These are phyloP conservation scores for Phaeosphaeriaceae sp. DNA, from an alignment of 2,329 filamentous ascomycete genomes.

Conservation along the genomic window DNA sequence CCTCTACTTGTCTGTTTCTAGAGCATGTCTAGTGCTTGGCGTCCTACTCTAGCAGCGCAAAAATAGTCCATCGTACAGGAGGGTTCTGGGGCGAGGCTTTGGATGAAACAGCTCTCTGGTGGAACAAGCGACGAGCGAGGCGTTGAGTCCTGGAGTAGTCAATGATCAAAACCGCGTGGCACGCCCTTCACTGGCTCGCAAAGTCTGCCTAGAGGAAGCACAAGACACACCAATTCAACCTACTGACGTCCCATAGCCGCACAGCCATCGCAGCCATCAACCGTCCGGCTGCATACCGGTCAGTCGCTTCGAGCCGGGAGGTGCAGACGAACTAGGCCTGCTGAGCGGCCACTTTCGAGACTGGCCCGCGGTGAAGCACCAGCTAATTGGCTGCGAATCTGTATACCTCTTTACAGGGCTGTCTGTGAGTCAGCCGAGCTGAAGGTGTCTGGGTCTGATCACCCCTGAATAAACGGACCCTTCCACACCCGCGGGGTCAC, in stretches of 20 bases:
- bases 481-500: conserved; percentile 24
- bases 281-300: conserved; percentile 38
- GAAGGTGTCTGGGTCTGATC: conserved; percentile 31
- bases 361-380: neutral
- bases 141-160: conserved; percentile 1
- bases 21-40: conserved; percentile 31
- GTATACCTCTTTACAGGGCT: conserved; percentile 30
- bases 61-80: conserved; percentile 35
- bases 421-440: conserved; percentile 33
- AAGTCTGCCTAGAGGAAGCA: conserved; percentile 28
- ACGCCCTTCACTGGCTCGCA: conserved; percentile 20
- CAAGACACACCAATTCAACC: conserved; percentile 27
- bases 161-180: neutral
- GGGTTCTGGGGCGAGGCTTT: neutral
- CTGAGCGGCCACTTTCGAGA: neutral
- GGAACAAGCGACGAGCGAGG: conserved; percentile 12
- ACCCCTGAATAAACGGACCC: conserved; percentile 32
- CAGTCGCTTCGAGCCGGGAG: conserved; percentile 19
- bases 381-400: conserved; percentile 28
- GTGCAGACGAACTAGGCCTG: conserved; percentile 3
- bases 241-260: conserved; percentile 30
- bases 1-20: conserved; percentile 21
- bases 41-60: conserved; percentile 28
- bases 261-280: conserved; percentile 28
- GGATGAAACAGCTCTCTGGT: conserved; percentile 27